Evolutionary conservation across 495 filamentous ascomycete species (phyloP), one percentile per base, ranked within the genome.

Genomic region (Neurospora sp.): DNA sequence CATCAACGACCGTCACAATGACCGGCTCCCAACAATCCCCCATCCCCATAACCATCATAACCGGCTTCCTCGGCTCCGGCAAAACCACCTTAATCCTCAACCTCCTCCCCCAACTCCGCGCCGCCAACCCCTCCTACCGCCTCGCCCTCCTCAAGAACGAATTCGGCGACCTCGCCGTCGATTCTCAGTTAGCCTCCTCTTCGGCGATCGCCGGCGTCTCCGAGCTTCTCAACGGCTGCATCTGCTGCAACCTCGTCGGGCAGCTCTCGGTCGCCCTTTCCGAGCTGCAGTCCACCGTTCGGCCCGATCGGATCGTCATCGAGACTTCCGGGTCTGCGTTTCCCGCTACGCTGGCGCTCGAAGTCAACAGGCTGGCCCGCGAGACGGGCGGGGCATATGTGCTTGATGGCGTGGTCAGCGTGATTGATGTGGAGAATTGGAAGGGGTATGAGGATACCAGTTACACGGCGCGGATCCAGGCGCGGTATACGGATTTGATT

Each of bases 381-480:
- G 88, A 90, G 71, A 89, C 89, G 59, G 84, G 83, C 0, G 88
- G 89, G 0, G 78, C 79, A 11, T 98, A 92, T 76, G 85, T 88
- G 7, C 87, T 98, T 1, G 96, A 99, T 79, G 96, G 96, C 3
- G 94, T 98, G 46, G 89, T 98, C 22, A 92, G 88, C 66, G 96
- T 98, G 3, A 91, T 99, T 69, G 96, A 99, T 81, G 94, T 96
- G 6, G 96, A 98, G 87, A 98, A 98, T 81, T 99, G 94, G 94
- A 85, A 89, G 74, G 96, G 96, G 1, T 99, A 99, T 78, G 93
- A 93, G 75, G 94, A 97, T 83, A 97, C 94, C 14, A 90, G 87
- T 38, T 94, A 92, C 61, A 96, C 93, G 69, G 93, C 93, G n/a
- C 89, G 91, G 78, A 82, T 95, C 69, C 93, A 97, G 83, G 93